A percentile compares a stretch with the other conserved stretches of the same genome.
phyloP scores from a whole-genome alignment of 2,329 filamentous ascomycete genomes.

The Aspergillus alliaceus region DNA sequence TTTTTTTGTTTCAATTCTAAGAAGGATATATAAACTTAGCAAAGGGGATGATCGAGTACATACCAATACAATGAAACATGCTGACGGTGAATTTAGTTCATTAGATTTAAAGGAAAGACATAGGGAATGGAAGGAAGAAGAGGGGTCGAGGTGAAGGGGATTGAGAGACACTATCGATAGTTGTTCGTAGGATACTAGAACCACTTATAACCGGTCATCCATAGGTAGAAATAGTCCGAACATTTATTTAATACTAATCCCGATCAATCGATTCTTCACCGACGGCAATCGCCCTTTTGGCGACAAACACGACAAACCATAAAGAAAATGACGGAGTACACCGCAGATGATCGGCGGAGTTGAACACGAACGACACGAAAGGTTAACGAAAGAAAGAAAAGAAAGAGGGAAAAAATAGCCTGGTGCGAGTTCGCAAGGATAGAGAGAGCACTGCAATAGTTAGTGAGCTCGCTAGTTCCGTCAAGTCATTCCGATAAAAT shows the following conservation, averaged over 20 bases:
- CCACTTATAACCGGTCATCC: not conserved
- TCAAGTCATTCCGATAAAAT: no score
- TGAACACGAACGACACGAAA: no score
- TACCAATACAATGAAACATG: not conserved
- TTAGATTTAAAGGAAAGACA: not conserved
- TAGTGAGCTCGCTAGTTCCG: no score
- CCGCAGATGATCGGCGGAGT: no score
- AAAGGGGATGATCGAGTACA: no score
- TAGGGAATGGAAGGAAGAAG: not conserved
- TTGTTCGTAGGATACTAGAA: not conserved
- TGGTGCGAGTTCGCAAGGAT: no score
- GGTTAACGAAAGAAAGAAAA: no score
- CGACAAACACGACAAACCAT: not conserved
- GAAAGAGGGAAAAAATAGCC: no score
- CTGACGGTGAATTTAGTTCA: not conserved
- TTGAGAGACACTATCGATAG: no score
- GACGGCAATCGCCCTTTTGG: not conserved
- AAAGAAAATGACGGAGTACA: not conserved
- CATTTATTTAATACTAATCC: not conserved
- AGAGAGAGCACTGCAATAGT: no score
- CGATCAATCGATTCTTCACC: not conserved
- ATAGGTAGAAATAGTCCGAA: not conserved
- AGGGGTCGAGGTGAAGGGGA: not conserved
- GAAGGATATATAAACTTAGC: no score
- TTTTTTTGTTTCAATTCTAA: no score